These are phyloP conservation scores for Rostrohypoxylon terebratum DNA, from an alignment of 495 filamentous ascomycete genomes.

Conservation along the genomic window DNA sequence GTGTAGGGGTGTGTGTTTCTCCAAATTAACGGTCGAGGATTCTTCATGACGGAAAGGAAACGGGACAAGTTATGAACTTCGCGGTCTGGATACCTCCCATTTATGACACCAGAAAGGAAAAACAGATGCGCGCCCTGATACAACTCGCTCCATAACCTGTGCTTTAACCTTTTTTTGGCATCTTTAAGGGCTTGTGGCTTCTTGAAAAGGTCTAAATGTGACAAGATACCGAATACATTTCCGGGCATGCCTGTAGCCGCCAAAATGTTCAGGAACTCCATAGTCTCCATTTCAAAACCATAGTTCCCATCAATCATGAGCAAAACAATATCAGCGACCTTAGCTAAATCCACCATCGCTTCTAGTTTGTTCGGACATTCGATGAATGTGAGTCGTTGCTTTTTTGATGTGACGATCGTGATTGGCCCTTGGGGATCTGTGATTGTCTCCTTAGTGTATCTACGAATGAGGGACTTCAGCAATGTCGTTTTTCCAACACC, in stretches of 20 bases:
- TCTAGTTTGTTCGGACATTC: conserved; percentile 97
- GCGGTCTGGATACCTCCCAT: conserved; percentile 94
- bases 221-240: conserved; percentile 96
- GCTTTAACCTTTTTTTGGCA: conserved; percentile 95
- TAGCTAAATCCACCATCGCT: conserved; percentile 93
- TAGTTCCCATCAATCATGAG: conserved; percentile 98
- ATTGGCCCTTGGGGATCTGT: conserved; percentile 90
- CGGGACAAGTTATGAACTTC: conserved; percentile 95
- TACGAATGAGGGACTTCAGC: conserved; percentile 90
- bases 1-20: conserved; percentile 95
- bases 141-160: conserved; percentile 94
- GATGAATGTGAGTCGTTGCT: conserved; percentile 90
- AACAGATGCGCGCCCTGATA: conserved; percentile 98
- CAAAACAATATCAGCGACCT: conserved; percentile 95
- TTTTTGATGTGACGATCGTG: conserved; percentile 94
- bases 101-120: conserved; percentile 93
- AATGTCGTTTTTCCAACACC: conserved; percentile 75
- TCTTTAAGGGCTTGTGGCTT: conserved; percentile 89
- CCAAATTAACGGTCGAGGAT: conserved; percentile 95
- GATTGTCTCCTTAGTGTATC: conserved; percentile 95
- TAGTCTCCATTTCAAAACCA: conserved; percentile 99
- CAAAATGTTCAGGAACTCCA: conserved; percentile 96
- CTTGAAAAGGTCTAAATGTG: conserved; percentile 94
- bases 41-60: conserved; percentile 98
- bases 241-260: conserved; percentile 94